phyloP scores from a whole-genome alignment of 306 rosid species.

The Rosa rugosa region DNA sequence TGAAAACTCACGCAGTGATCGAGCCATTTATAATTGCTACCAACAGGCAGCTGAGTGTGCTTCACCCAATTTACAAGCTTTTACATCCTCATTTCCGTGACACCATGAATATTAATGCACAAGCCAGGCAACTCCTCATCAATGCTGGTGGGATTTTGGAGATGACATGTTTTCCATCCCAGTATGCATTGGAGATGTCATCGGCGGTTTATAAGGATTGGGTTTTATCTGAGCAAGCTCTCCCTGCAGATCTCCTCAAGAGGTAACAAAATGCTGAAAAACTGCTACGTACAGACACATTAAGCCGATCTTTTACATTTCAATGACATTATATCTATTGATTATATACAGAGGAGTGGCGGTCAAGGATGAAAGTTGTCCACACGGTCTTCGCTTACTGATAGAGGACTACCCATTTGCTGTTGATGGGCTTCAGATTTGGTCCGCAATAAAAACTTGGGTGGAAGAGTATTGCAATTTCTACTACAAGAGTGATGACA shows the following conservation, averaged over 20 bases:
- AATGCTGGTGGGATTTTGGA: slow-evolving; percentile 37
- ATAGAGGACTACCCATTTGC: slow-evolving; percentile 65
- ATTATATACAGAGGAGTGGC: slow-evolving; percentile 54
- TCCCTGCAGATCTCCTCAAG: slow-evolving; percentile 42
- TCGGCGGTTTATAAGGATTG: slow-evolving; percentile 36
- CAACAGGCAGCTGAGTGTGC: slow-evolving; percentile 40
- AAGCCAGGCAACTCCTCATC: slow-evolving; percentile 39
- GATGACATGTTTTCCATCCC: slow-evolving; percentile 32
- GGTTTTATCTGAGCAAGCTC: slow-evolving; percentile 39
- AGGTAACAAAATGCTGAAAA: slow-evolving; percentile 18
- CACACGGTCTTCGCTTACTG: slow-evolving; percentile 46
- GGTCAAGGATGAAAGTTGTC: slow-evolving; percentile 37
- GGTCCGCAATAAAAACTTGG: slow-evolving; percentile 51
- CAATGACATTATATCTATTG: not conserved
- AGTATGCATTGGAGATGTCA: slow-evolving; percentile 37
- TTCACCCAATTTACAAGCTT: slow-evolving; percentile 42
- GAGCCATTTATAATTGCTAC: slow-evolving; percentile 57
- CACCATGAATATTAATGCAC: slow-evolving; percentile 43
- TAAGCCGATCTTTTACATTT: not conserved
- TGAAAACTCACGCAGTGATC: slow-evolving; percentile 62
- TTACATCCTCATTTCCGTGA: slow-evolving; percentile 44
- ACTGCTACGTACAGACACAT: no score
- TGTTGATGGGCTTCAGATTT: slow-evolving; percentile 50
- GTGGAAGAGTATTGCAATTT: slow-evolving; percentile 45
- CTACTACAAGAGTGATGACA: slow-evolving; percentile 45